phyloP scores from a whole-genome alignment of 345 rosid genomes.

The Euphorbia peplus region DNA sequence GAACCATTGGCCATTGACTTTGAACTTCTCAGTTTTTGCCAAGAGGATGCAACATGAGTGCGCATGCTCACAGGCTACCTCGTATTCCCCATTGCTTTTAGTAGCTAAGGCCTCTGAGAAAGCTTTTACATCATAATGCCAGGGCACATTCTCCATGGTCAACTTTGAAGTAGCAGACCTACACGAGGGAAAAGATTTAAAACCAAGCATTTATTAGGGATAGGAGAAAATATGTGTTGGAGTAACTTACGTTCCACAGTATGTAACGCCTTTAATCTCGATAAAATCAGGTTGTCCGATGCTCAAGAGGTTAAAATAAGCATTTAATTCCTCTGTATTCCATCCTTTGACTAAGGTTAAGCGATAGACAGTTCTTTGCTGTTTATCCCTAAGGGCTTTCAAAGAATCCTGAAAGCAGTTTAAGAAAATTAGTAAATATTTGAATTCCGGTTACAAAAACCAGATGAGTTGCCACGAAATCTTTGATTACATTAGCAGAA shows the following conservation, averaged over 20 bases:
- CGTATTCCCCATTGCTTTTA: constrained; percentile 76
- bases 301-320: constrained; percentile 76
- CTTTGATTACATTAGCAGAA: neutral
- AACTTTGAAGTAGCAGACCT: constrained; percentile 93
- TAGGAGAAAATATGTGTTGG: constrained; percentile 9
- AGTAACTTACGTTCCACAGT: constrained; percentile 79
- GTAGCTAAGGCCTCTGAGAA: constrained; percentile 82
- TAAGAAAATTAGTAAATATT: neutral
- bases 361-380: constrained; percentile 88
- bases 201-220: neutral
- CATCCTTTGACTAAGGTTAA: constrained; percentile 95
- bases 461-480: neutral
- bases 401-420: constrained; percentile 62
- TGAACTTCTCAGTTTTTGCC: constrained; percentile 87
- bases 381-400: constrained; percentile 70
- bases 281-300: constrained; percentile 90
- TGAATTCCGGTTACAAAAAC: neutral
- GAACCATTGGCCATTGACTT: constrained; percentile 73
- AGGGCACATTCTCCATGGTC: constrained; percentile 97
- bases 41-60: constrained; percentile 94
- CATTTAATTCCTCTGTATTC: constrained; percentile 89
- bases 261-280: constrained; percentile 97
- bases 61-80: constrained; percentile 95
- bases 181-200: neutral
- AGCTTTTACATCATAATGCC: constrained; percentile 89